These are phyloP conservation scores for Penicillium sp. DNA, from an alignment of 2,329 filamentous ascomycete genomes.

Conservation along the genomic window DNA sequence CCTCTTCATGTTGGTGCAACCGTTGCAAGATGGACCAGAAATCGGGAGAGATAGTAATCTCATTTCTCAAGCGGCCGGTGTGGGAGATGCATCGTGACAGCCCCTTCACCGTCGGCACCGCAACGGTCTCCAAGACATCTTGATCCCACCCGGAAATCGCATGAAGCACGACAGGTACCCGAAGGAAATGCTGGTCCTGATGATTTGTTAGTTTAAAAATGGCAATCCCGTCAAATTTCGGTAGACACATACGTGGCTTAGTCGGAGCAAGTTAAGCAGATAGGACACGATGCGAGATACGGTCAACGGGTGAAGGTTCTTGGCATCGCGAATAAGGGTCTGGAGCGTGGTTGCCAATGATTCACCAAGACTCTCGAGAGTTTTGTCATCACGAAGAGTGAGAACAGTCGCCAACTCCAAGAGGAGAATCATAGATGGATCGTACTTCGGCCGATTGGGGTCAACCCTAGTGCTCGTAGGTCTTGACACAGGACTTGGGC, in stretches of 20 bases:
- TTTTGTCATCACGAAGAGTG: constrained; percentile 75
- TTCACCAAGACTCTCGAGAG: constrained; percentile 75
- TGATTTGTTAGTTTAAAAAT: constrained; percentile 21
- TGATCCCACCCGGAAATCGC: constrained; percentile 86
- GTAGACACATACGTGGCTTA: constrained; percentile 73
- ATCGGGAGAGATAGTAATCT: constrained; percentile 94
- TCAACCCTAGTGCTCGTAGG: constrained; percentile 65
- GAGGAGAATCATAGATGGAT: constrained; percentile 86
- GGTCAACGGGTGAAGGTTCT: constrained; percentile 79
- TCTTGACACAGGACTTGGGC: constrained; percentile 65
- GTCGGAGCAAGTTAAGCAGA: constrained; percentile 77
- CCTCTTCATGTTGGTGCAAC: constrained; percentile 71
- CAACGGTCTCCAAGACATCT: constrained; percentile 75
- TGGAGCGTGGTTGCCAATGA: constrained; percentile 81
- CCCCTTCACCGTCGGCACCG: constrained; percentile 77
- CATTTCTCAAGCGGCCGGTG: constrained; percentile 78
- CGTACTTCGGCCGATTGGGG: constrained; percentile 70
- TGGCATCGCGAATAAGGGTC: constrained; percentile 77
- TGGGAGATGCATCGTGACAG: constrained; percentile 79
- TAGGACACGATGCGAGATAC: constrained; percentile 87
- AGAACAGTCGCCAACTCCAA: constrained; percentile 87
- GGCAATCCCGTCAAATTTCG: constrained; percentile 22
- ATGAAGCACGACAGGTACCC: constrained; percentile 89
- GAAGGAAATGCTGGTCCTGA: constrained; percentile 86
- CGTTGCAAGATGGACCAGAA: constrained; percentile 91